Base-by-base conservation (phyloP, 2,329 filamentous ascomycete genomes). In the Fusarium sp. region DNA sequence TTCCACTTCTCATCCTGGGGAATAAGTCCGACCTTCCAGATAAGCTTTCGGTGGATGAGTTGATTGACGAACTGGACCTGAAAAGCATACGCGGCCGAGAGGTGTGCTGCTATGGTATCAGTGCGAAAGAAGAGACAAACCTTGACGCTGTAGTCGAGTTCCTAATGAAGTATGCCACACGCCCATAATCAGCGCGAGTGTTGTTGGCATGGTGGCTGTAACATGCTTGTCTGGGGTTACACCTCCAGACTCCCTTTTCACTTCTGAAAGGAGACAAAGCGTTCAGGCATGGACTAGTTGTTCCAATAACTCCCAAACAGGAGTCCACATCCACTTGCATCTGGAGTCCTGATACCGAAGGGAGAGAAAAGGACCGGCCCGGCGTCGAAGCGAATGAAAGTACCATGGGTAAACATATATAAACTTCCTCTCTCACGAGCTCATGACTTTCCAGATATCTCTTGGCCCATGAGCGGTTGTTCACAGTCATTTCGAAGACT, bases 21-120 rank as follows among this genome's bases (percentile, higher is more conserved):
- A 99, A 99, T 82, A 99, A 99, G 80, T 97, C 93, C 28, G 95
- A 99, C 75, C 86, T 99, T 47, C 88, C 90, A n/a, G 86, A 92
- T 73, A 96, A 94, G 78, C 81, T 97, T 64, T 91, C 91, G 28
- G 94, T 98, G 38, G 95, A 99, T 75, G 93, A 98, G 77, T 80
- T 99, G 74, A 98, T 99, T 79, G 94, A 97, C 60, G 89, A 89
- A 63, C 85, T 99, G 78, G 89, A 97, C 71, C 85, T 99, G 55
- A 96, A 95, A 76, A 88, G 87, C 69, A 93, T 99, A 75, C 91
- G 89, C 58, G 90, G 92, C 72, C 91, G 95, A 52, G 95, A 99
- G 78, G 94, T 99, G 70, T 97, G 92, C 80, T 98, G 95, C 80
- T 99, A 99, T 78, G 94, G 94, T 61, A 97, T 99, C 80, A 97